A percentile compares a stretch with the other conserved stretches of the same genome.
These are phyloP conservation scores for Tetrapisispora fleetii DNA, from an alignment of 805 yeast species.

Conservation along the genomic window DNA sequence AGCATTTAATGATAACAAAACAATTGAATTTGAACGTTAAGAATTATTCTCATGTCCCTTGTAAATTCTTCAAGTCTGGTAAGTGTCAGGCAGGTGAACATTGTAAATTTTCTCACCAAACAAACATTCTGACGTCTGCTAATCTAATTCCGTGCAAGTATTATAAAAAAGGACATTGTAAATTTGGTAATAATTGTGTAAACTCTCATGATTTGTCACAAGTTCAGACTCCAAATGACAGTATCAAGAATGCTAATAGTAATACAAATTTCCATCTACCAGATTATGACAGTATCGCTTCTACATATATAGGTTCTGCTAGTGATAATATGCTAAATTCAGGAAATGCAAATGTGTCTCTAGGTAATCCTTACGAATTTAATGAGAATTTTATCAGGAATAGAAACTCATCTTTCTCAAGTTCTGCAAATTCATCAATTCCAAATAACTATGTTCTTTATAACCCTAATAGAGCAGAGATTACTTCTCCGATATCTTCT, in stretches of 20 bases:
- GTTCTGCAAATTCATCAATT: not conserved
- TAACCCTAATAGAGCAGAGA: not conserved
- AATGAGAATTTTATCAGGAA: not conserved
- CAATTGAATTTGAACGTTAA: conserved; percentile 14
- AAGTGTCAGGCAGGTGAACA: conserved; percentile 89
- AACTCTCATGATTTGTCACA: conserved; percentile 56
- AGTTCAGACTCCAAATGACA: not conserved
- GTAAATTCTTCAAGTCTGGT: conserved; percentile 88
- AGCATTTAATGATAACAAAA: conserved; percentile 23
- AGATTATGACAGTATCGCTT: not conserved
- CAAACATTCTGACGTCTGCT: conserved; percentile 38
- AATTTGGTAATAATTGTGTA: conserved; percentile 91
- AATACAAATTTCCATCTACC: not conserved
- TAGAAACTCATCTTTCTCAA: not conserved
- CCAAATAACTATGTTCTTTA: not conserved
- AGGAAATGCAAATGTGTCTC: not conserved
- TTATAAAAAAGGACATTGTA: conserved; percentile 93
- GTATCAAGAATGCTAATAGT: not conserved
- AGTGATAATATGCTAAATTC: no score
- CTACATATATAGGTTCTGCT: not conserved
- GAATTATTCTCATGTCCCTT: conserved; percentile 72
- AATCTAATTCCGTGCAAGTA: conserved; percentile 63
- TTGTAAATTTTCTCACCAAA: conserved; percentile 83
- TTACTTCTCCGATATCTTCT: not conserved
- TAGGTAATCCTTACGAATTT: not conserved